Evolutionary conservation across 2,329 filamentous ascomycete species (phyloP), one percentile per base, ranked within the genome.

Genomic region (Xylaria sp.): DNA sequence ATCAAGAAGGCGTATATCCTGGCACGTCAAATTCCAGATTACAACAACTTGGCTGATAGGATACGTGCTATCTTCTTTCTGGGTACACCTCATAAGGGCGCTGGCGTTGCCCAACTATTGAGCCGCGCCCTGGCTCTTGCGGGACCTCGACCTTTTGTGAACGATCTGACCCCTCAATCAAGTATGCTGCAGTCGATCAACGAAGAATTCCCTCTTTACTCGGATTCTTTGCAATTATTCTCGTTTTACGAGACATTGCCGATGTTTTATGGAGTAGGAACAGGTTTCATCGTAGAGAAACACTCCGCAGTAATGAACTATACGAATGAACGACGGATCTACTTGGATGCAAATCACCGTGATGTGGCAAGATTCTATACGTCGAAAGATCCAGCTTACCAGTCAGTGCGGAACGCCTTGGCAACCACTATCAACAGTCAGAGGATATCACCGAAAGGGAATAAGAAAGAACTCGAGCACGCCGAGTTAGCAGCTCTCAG

Each of bases 31-130:
- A 57, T 69, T 0, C n/a, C 42, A 0, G 68, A 70, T 1, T 81
- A 75, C 58, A 15, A 62, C 1, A 26, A 67, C 0, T 36, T 80
- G 1, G 72, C 73, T 4, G 44, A 70, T 0, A 68, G 76, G 2
- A 69, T 81, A 4, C 63, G 61, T 2, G 72, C 76, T 0, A 77
- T 82, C 0, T 71, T 82, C 31, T 83, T 83, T 46, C 70, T 83
- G 0, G 80, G 75, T 0, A 82, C 80, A 0, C 81, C 81, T 11
- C 81, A 83, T 57, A 72, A 74, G 26, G 77, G 77, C 0, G 71
- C 76, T 5, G 64, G 63, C 6, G 65, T 78, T 11, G 79, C 80
- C 0, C 56, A 75, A 33, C 61, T 74, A 0, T 54, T 80, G 0
- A 70, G 62, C 10, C 74, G 74, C 2, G 31, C 79, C 4, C 63